Conservation (phyloP, 305 asterid species). For the Striga hermonthica region DNA sequence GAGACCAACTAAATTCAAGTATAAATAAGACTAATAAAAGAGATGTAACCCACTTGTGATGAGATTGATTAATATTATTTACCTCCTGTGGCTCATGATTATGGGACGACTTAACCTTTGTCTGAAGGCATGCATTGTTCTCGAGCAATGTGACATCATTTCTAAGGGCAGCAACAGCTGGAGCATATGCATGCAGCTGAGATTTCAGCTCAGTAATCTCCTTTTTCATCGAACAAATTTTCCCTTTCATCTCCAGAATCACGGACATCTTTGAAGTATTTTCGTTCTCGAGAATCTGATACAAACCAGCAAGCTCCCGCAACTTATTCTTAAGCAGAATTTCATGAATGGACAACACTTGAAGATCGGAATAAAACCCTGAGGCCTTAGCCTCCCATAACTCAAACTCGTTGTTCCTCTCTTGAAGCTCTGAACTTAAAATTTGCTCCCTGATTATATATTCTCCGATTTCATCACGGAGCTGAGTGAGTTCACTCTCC, state of each 20-base stretch:
- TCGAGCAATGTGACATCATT: slow-evolving; percentile 71
- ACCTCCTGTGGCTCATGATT: slow-evolving; percentile 61
- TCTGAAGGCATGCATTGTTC: slow-evolving; percentile 57
- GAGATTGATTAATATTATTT: slow-evolving; percentile 14
- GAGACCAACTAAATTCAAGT: too few species aligned
- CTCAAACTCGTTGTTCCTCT: slow-evolving; percentile 55
- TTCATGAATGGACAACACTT: slow-evolving; percentile 58
- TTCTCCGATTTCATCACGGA: slow-evolving; percentile 59
- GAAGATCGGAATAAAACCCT: slow-evolving; percentile 77
- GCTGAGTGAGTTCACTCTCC: slow-evolving; percentile 48
- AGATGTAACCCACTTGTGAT: too few species aligned
- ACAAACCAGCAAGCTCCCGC: slow-evolving; percentile 65
- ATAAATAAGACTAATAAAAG: too few species aligned
- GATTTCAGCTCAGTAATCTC: slow-evolving; percentile 58
- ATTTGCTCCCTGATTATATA: slow-evolving; percentile 45
- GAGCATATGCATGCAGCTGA: slow-evolving; percentile 60
- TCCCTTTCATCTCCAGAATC: slow-evolving; percentile 64
- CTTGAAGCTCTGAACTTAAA: slow-evolving; percentile 59
- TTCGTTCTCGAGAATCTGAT: slow-evolving; percentile 51
- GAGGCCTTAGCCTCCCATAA: slow-evolving; percentile 90
- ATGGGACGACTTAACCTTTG: slow-evolving; percentile 40
- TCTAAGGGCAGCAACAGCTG: slow-evolving; percentile 55
- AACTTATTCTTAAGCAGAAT: slow-evolving; percentile 62
- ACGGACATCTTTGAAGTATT: slow-evolving; percentile 49
- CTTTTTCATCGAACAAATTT: slow-evolving; percentile 51